phyloP scores from a whole-genome alignment of 305 asterid species.

The Striga hermonthica region DNA sequence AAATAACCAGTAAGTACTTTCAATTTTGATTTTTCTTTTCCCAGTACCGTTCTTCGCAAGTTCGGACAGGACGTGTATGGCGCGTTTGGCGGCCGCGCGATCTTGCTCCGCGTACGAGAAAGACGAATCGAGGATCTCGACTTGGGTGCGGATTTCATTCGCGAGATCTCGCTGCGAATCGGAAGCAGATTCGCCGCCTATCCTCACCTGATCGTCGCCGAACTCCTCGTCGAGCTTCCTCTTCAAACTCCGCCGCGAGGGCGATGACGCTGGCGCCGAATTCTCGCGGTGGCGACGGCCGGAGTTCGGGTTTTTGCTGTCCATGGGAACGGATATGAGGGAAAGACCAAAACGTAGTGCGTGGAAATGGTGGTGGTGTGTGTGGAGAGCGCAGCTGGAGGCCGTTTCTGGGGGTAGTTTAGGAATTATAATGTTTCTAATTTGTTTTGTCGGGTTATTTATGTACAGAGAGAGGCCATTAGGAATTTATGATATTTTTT shows the following conservation, averaged over 20 bases:
- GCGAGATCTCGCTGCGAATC: slow-evolving; percentile 69
- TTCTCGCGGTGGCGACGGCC: slow-evolving; percentile 71
- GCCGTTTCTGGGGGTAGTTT: slow-evolving; percentile 32
- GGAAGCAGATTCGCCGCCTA: slow-evolving; percentile 48
- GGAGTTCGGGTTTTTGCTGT: slow-evolving; percentile 60
- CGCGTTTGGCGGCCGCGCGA: slow-evolving; percentile 80
- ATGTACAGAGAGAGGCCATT: neutral
- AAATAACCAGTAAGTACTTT: neutral
- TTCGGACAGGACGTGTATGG: slow-evolving; percentile 80
- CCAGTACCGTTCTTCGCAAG: slow-evolving; percentile 83
- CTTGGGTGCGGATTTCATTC: slow-evolving; percentile 64
- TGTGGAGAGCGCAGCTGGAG: slow-evolving; percentile 1
- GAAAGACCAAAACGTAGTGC: slow-evolving; percentile 29
- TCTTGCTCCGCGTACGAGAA: slow-evolving; percentile 60
- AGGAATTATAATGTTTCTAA: neutral
- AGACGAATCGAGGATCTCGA: slow-evolving; percentile 66
- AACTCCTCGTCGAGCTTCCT: slow-evolving; percentile 69
- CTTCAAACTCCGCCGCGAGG: slow-evolving; percentile 75
- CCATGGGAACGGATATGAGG: slow-evolving; percentile 54
- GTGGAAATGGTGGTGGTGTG: slow-evolving; percentile 27
- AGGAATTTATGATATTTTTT: too few species aligned
- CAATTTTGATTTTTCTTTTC: slow-evolving; percentile 7
- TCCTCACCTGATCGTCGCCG: slow-evolving; percentile 53
- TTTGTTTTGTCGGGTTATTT: neutral
- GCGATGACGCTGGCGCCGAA: slow-evolving; percentile 40